These are phyloP conservation scores for Fusarium staphyleae DNA, from an alignment of 2,329 filamentous ascomycete genomes.

Conservation along the genomic window DNA sequence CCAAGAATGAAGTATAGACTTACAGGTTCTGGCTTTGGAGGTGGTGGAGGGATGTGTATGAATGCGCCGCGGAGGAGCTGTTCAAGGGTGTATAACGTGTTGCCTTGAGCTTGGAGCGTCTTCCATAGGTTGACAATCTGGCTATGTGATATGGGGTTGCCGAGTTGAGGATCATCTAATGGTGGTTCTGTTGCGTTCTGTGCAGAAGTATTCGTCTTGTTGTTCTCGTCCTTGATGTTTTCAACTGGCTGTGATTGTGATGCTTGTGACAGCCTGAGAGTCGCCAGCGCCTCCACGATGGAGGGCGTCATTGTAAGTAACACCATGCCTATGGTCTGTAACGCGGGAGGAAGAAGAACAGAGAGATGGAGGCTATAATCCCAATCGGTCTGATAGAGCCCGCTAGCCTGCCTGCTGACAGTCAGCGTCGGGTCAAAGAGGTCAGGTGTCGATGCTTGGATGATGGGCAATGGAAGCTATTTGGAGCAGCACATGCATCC, in stretches of 20 bases:
- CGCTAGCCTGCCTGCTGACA: neutral
- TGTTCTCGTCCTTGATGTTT: slow-evolving; percentile 27
- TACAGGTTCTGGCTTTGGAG: slow-evolving; percentile 79
- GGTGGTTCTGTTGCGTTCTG: slow-evolving; percentile 57
- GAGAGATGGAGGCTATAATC: too few species aligned
- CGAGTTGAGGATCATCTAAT: slow-evolving; percentile 59
- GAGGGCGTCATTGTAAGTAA: slow-evolving; percentile 77
- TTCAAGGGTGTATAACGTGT: slow-evolving; percentile 64
- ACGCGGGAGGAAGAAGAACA: too few species aligned
- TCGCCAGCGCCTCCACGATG: slow-evolving; percentile 68
- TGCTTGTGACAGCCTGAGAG: slow-evolving; percentile 34
- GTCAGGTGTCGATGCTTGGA: slow-evolving; percentile 2
- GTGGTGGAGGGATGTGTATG: slow-evolving; percentile 80
- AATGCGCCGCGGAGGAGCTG: slow-evolving; percentile 73
- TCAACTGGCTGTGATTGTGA: slow-evolving; percentile 8
- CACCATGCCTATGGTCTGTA: slow-evolving; percentile 62
- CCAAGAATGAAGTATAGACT: slow-evolving; percentile 37
- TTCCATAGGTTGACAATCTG: slow-evolving; percentile 72
- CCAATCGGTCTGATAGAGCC: neutral
- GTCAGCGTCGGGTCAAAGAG: too few species aligned
- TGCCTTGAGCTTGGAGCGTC: slow-evolving; percentile 50
- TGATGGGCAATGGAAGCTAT: neutral
- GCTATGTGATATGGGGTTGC: slow-evolving; percentile 74
- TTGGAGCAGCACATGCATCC: slow-evolving; percentile 16
- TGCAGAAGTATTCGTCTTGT: slow-evolving; percentile 10